Base-by-base conservation (phyloP, 208 protist genomes). In the Histomonas meleagridis region DNA sequence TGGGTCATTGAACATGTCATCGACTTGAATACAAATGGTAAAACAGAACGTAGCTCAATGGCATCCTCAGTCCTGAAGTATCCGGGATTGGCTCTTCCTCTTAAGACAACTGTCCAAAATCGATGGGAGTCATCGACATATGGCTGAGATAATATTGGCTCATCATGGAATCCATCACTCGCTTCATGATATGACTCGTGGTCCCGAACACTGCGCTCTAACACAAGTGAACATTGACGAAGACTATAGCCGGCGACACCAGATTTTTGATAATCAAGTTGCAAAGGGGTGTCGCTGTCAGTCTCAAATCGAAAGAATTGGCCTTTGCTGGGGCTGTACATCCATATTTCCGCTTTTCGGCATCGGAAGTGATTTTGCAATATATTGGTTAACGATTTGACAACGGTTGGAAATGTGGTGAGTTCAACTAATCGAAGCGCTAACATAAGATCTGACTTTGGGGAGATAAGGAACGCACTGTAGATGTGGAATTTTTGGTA, bases 281-380 rank as follows among this genome's bases (percentile, higher is more conserved):
- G 46, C 9, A 86, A 55, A 55, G 76, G 76, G 2, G 12, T 43
- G n/a, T 86, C 76, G 14, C 76, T 32, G 26, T 86, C 46, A 0
- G 76, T 40, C 18, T 86, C 76, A 49, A 86, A 86, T 14, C 76
- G 46, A 46, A 86, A 86, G 32, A 86, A 86, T n/a, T 35, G 76
- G 0, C n/a, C 7, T 21, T 86, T 86, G 1, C 38, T 86, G 1
- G 76, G 43, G 28, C 55, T 86, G 46, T 86, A 40, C 23, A 86
- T 32, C 76, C 76, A 86, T 9, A 86, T 86, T 43, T 86, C 76
- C 3, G 76, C 76, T 55, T 86, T 86, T 32, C 76, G 38, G 32
- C 76, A 86, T 46, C 46, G 43, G 38, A 86, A 86, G 18, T 86
- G 76, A 43, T 51, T 86, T 86, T 86, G 40, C 9, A 86, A 4